Percentiles rank a stretch among this genome's conserved stretches.
Evolutionary conservation across 768 basidiomycete genomes (phyloP).

Genomic region (Boletus sensibilis): DNA sequence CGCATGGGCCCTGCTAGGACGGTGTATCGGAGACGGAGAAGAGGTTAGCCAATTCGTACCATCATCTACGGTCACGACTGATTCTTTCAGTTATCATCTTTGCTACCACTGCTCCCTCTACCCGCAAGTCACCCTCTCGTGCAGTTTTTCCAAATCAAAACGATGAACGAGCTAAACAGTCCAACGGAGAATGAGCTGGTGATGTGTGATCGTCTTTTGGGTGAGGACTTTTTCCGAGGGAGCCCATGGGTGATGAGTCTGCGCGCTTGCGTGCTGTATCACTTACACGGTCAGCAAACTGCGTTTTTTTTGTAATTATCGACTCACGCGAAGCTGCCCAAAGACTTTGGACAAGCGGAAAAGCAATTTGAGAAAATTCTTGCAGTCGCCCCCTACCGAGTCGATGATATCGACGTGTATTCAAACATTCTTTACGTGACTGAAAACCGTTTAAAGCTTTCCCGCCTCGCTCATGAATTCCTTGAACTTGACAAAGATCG

Average conservation of each 20-base stretch:
- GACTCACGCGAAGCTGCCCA: slow-evolving; percentile 5
- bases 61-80: slow-evolving; percentile 1
- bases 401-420: slow-evolving; percentile 94
- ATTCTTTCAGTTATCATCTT: slow-evolving; percentile 40
- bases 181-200: slow-evolving; percentile 83
- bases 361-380: slow-evolving; percentile 83
- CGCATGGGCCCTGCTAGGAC: slow-evolving; percentile 79
- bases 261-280: slow-evolving; percentile 83
- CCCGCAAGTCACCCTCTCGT: slow-evolving; percentile 54
- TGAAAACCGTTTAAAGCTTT: slow-evolving; percentile 83
- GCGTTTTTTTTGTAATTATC: neutral
- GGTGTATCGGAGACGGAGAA: slow-evolving; percentile 78
- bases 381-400: slow-evolving; percentile 76
- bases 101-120: slow-evolving; percentile 46
- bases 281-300: slow-evolving; percentile 71
- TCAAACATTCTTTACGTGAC: slow-evolving; percentile 97
- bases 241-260: slow-evolving; percentile 86
- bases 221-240: slow-evolving; percentile 69
- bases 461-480: slow-evolving; percentile 89
- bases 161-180: slow-evolving; percentile 84
- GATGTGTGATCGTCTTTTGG: slow-evolving; percentile 75
- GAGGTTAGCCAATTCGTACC: slow-evolving; percentile 53
- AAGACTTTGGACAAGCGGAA: slow-evolving; percentile 89
- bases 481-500: slow-evolving; percentile 86
- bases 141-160: slow-evolving; percentile 82